These are phyloP conservation scores for Citrus inodora DNA, from an alignment of 345 rosid species.

Conservation along the genomic window DNA sequence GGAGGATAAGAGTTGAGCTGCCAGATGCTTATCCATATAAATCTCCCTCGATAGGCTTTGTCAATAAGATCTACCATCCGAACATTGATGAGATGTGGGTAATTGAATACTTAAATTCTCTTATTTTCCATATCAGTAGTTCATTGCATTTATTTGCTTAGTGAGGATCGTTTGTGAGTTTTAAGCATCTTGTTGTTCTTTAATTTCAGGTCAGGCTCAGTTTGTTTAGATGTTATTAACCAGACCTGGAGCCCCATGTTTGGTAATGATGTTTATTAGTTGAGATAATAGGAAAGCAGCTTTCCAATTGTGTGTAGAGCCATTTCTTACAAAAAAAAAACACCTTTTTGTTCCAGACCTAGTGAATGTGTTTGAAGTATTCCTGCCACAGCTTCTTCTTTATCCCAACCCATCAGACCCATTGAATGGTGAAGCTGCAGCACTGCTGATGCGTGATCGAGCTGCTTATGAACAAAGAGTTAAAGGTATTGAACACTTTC, in stretches of 20 bases:
- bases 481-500: neutral
- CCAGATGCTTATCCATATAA: conserved; percentile 91
- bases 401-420: conserved; percentile 81
- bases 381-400: conserved; percentile 73
- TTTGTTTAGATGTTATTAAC: conserved; percentile 90
- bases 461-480: conserved; percentile 57
- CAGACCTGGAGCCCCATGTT: conserved; percentile 76
- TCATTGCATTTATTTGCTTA: conserved; percentile 6
- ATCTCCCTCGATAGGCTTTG: conserved; percentile 56
- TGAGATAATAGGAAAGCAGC: neutral
- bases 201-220: conserved; percentile 60
- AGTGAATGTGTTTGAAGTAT: conserved; percentile 70
- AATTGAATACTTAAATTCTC: neutral
- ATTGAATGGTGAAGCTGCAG: conserved; percentile 79
- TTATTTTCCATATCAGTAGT: neutral
- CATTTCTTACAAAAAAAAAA: conserved; percentile 13
- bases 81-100: conserved; percentile 74
- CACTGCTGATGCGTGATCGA: conserved; percentile 58
- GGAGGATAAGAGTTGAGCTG: conserved; percentile 89
- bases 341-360: conserved; percentile 44
- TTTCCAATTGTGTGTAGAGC: neutral
- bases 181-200: neutral
- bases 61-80: conserved; percentile 80
- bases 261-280: conserved; percentile 32
- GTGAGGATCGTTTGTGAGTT: conserved; percentile 2